Conservation (phyloP, 306 rosid genomes). For the Gleditsia sinensis region DNA sequence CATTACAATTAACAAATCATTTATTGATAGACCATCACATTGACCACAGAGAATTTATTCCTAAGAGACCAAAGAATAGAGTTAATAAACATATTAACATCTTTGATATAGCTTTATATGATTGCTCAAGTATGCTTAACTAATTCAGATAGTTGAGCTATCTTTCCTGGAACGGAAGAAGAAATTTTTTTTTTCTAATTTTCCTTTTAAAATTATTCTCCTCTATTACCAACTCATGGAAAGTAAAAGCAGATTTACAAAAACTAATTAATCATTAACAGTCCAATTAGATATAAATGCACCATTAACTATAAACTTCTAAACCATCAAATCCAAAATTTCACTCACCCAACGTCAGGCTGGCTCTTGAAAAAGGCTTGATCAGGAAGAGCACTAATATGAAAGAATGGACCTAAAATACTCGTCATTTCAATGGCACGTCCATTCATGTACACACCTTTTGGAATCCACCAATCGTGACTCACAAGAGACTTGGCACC, state of each 20-base stretch:
- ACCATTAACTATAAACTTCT: not conserved
- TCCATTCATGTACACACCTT: conserved; percentile 77
- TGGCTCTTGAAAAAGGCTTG: conserved; percentile 72
- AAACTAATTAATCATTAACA: not conserved
- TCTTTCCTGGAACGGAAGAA: not conserved
- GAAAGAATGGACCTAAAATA: conserved; percentile 94
- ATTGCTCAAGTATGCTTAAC: not conserved
- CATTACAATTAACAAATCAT: not conserved
- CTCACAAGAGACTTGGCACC: conserved; percentile 87
- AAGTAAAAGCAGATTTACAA: not conserved
- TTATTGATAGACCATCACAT: conserved; percentile 10
- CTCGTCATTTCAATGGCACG: conserved; percentile 99
- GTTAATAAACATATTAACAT: not conserved
- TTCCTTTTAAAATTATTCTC: not conserved
- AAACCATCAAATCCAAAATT: not conserved
- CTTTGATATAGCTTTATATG: not conserved
- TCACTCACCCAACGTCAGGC: conserved; percentile 96
- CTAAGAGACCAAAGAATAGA: conserved; percentile 21
- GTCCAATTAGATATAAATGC: conserved; percentile 15
- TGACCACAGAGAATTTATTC: conserved; percentile 5
- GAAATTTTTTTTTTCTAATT: not conserved
- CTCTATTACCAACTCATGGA: not conserved
- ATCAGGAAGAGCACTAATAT: conserved; percentile 91
- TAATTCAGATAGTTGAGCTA: conserved; percentile 2
- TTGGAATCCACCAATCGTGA: conserved; percentile 96